A percentile compares a stretch with the other conserved stretches of the same genome.
These are phyloP conservation scores for Nyssa sinensis DNA, from an alignment of 148 eudicot genomes.

Conservation along the genomic window DNA sequence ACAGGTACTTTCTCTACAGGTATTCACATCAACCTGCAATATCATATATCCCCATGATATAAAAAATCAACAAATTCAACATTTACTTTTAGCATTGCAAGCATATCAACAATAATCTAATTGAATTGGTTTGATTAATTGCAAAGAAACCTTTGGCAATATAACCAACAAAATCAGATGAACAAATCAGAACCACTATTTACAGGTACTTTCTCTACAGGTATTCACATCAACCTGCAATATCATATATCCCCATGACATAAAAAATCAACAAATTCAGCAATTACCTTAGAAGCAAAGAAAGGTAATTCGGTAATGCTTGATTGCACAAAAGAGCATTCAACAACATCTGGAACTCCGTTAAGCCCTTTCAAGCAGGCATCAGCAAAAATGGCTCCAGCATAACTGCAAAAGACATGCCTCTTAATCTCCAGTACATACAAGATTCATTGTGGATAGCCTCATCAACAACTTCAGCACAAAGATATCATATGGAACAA, in stretches of 20 bases:
- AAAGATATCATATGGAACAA: neutral
- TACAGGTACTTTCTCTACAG: neutral
- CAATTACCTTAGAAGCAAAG: conserved; percentile 73
- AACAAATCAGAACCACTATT: neutral
- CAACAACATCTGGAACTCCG: conserved; percentile 88
- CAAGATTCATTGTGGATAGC: neutral
- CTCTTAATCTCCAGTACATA: neutral
- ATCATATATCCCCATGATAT: neutral
- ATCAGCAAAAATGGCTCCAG: conserved; percentile 82
- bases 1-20: neutral
- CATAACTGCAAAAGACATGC: conserved; percentile 47
- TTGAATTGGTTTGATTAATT: neutral
- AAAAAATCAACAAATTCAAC: neutral
- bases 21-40: neutral
- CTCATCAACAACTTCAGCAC: conserved; percentile 1
- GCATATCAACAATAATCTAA: neutral
- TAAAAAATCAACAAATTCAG: neutral
- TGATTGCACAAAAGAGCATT: conserved; percentile 76
- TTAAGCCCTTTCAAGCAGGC: conserved; percentile 90
- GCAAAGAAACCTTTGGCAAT: neutral
- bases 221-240: neutral
- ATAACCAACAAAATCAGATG: neutral
- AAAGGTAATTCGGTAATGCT: conserved; percentile 64
- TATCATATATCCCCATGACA: neutral
- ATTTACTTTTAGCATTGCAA: conserved; percentile 7